These are phyloP conservation scores for Naegleria gruberi DNA, from an alignment of 208 protist species.

Conservation along the genomic window DNA sequence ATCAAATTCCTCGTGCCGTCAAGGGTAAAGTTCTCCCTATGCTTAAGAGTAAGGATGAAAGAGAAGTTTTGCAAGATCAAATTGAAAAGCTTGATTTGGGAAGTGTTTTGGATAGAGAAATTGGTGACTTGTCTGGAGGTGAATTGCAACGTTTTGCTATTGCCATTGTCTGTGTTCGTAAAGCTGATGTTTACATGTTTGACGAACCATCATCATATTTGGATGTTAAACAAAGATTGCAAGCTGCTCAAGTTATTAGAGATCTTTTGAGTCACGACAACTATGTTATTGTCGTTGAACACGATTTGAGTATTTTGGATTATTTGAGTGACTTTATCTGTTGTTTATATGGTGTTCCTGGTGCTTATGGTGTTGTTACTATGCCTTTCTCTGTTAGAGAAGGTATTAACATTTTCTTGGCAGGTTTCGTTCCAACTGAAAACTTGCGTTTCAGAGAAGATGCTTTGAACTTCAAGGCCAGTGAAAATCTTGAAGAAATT, in stretches of 20 bases:
- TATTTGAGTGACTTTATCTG: constrained; percentile 99
- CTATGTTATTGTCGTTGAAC: constrained; percentile 98
- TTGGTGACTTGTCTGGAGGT: constrained; percentile 96
- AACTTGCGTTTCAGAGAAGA: constrained; percentile 98
- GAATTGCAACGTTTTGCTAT: constrained; percentile 99
- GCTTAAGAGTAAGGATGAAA: constrained; percentile 76
- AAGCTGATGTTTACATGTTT: constrained; percentile 97
- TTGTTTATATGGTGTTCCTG: constrained; percentile 95
- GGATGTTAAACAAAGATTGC: constrained; percentile 98
- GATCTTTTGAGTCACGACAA: constrained; percentile 76
- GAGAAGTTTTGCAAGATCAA: constrained; percentile 45
- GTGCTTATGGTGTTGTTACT: constrained; percentile 99
- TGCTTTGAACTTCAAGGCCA: constrained; percentile 84
- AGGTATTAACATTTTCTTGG: constrained; percentile 99
- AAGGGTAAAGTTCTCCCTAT: constrained; percentile 87
- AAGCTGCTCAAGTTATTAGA: constrained; percentile 91
- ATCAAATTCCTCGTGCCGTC: constrained; percentile 92
- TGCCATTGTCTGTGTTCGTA: constrained; percentile 56
- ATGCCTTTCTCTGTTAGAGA: constrained; percentile 98
- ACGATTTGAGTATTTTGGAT: constrained; percentile 98
- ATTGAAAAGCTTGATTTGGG: constrained; percentile 80
- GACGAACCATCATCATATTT: constrained; percentile 99
- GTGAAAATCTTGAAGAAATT: constrained; percentile 24
- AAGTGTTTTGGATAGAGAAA: constrained; percentile 75
- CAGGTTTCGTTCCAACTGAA: constrained; percentile 98